These are phyloP conservation scores for Diutina siamensis DNA, from an alignment of 1,139 yeast species.

Conservation along the genomic window DNA sequence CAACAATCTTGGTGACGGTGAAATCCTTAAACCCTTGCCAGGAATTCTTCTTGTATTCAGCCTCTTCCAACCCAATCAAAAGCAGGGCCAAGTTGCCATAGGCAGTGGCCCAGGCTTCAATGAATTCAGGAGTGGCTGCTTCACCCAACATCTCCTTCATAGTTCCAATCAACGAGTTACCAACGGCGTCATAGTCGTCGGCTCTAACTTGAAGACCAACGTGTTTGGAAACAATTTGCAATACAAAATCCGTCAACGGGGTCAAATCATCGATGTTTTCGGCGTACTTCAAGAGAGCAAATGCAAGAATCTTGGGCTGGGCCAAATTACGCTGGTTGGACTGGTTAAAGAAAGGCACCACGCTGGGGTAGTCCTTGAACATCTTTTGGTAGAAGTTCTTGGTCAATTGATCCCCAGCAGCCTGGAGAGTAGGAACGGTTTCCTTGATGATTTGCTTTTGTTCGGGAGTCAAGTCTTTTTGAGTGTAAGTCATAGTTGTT, in stretches of 20 bases:
- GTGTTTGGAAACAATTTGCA: constrained; percentile 54
- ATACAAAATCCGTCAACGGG: constrained; percentile 42
- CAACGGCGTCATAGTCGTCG: constrained; percentile 58
- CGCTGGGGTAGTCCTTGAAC: constrained; percentile 41
- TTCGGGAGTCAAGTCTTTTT: constrained; percentile 14
- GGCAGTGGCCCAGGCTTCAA: constrained; percentile 58
- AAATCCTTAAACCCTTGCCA: constrained; percentile 52
- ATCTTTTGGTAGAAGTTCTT: constrained; percentile 42
- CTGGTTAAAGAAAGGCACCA: constrained; percentile 48
- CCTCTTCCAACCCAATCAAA: constrained; percentile 44
- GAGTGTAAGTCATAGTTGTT: background rate
- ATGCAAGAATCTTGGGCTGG: constrained; percentile 59
- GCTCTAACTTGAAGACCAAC: constrained; percentile 52
- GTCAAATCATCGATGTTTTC: constrained; percentile 49
- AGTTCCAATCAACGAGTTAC: constrained; percentile 40
- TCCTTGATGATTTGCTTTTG: constrained; percentile 35
- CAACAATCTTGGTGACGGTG: constrained; percentile 27
- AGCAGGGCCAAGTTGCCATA: constrained; percentile 53
- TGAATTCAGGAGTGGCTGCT: constrained; percentile 44
- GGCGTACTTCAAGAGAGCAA: constrained; percentile 51
- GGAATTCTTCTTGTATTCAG: constrained; percentile 29
- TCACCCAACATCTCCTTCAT: constrained; percentile 45
- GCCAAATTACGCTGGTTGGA: constrained; percentile 43
- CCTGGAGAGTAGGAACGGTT: constrained; percentile 49
- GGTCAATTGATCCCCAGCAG: constrained; percentile 45